Evolutionary conservation across 768 basidiomycete species (phyloP).

Genomic region (Ramaria rubella): DNA sequence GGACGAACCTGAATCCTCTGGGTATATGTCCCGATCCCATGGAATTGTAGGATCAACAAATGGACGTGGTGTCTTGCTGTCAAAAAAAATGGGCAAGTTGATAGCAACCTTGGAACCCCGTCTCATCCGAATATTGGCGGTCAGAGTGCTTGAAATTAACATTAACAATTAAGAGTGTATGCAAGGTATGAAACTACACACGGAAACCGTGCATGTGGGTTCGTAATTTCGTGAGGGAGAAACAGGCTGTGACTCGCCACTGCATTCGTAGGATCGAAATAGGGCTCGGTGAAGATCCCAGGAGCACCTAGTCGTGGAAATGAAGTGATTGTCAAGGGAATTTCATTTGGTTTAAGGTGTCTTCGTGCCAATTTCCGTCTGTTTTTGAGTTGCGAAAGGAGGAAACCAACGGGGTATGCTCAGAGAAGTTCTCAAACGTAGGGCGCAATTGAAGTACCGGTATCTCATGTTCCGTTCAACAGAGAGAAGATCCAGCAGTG

Average conservation of each 20-base stretch:
- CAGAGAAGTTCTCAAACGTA: not conserved
- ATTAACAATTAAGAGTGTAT: not conserved
- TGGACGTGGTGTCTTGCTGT: conserved; percentile 78
- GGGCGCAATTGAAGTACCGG: conserved; percentile 42
- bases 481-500: conserved; percentile 74
- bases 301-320: conserved; percentile 88
- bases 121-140: conserved; percentile 87
- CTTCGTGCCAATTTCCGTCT: conserved; percentile 76
- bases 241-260: conserved; percentile 90
- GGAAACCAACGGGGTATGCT: not conserved
- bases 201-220: conserved; percentile 98
- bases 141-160: conserved; percentile 65
- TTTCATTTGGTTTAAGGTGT: conserved; percentile 77
- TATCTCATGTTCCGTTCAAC: conserved; percentile 96
- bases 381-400: not conserved
- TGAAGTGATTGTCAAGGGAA: conserved; percentile 91
- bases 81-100: conserved; percentile 89
- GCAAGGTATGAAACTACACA: conserved; percentile 39
- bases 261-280: conserved; percentile 66
- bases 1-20: conserved; percentile 72
- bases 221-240: conserved; percentile 92
- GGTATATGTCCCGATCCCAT: conserved; percentile 73
- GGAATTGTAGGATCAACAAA: conserved; percentile 93
- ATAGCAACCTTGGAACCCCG: conserved; percentile 93
- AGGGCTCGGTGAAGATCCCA: conserved; percentile 90